Base-by-base conservation (phyloP, 2,329 filamentous ascomycete species). In the Epichloe sp. region DNA sequence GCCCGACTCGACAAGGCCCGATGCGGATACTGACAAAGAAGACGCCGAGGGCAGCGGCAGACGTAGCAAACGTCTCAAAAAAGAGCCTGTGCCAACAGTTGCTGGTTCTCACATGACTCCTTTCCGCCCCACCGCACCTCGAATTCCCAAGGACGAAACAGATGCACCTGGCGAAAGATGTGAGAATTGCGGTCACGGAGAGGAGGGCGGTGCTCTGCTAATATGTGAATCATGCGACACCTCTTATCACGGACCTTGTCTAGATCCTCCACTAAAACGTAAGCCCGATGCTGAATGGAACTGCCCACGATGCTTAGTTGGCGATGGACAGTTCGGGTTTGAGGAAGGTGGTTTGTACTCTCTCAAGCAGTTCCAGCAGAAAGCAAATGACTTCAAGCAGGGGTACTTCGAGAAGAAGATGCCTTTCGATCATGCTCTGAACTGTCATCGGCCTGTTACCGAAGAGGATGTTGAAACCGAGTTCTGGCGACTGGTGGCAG, bases 261-360 rank as follows among this genome's bases (percentile, higher is more conserved):
- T 97, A 19, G 93, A 98, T 57, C 91, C 90, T 36, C 88, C 86
- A 2, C 71, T 95, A 43, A 85, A 84, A 59, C 72, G 77, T 8
- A 81, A 85, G 56, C 88, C 89, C 0, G 86, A 93, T 23, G 77
- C 82, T 49, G 93, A 97, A 62, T 98, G 93, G 93, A 91, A 97
- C 64, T 98, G 93, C 59, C 86, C 93, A 0, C 82, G 89, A 61
- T 98, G 93, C 64, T 78, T 98, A 26, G 93, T 98, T 23, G 93
- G 93, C 45, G 95, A 95, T 52, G 90, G 91, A 40, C 89, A 97
- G 57, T 98, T 95, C 61, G 93, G 93, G 0, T 98, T 98, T 55
- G 91, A 97, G 63, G 93, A 98, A 66, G 93, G 93, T 23, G 90
- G 90, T 4, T 78, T 96, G 21, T 98, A 98, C 68, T 98, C 93